These are phyloP conservation scores for Tolypocladium tropicale DNA, from an alignment of 2,329 filamentous ascomycete genomes.

Conservation along the genomic window DNA sequence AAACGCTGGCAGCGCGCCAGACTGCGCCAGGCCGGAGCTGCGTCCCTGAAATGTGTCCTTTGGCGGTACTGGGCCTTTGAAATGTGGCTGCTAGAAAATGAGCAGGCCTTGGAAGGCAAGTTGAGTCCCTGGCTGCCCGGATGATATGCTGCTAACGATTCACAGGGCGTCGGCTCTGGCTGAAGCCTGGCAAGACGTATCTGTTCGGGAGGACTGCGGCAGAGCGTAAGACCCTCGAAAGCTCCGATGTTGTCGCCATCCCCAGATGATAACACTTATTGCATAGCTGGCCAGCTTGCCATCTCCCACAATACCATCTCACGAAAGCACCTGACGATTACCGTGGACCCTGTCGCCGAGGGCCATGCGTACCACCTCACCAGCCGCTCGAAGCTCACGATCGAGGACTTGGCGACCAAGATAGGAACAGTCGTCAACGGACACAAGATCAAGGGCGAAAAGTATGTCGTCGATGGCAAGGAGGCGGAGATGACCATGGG, in stretches of 20 bases:
- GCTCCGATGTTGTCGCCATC: background rate
- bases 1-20: background rate
- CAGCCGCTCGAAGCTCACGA: conserved; percentile 56
- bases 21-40: background rate
- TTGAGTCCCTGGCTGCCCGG: background rate
- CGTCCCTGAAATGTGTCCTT: background rate
- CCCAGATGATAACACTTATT: background rate
- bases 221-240: conserved; percentile 37
- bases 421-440: conserved; percentile 74
- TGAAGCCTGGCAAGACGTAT: conserved; percentile 75
- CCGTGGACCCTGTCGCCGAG: conserved; percentile 53
- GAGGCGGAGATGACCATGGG: conserved; percentile 61
- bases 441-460: conserved; percentile 53
- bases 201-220: conserved; percentile 71
- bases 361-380: conserved; percentile 57
- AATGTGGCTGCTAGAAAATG: conserved; percentile 59
- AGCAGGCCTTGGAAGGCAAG: conserved; percentile 39
- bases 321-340: conserved; percentile 74
- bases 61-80: conserved; percentile 1
- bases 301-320: conserved; percentile 80
- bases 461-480: conserved; percentile 37
- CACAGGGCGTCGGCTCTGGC: conserved; percentile 55
- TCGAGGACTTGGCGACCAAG: conserved; percentile 77
- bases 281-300: conserved; percentile 51
- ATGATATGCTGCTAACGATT: background rate